phyloP scores from a whole-genome alignment of 164 flowering plant genomes.

The Macadamia tetraphylla region DNA sequence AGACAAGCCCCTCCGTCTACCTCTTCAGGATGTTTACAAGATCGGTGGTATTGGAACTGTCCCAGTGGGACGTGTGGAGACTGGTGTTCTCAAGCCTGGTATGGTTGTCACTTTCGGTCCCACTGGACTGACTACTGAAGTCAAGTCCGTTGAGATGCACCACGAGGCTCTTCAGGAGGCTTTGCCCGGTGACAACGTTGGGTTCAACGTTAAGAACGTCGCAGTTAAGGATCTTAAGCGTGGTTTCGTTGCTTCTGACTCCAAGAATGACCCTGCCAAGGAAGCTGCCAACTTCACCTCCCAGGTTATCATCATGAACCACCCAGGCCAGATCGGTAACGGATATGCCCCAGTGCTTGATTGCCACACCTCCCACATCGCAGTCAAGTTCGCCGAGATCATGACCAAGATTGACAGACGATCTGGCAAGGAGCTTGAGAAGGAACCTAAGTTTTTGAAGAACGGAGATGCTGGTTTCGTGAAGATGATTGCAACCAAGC shows the following conservation, averaged over 20 bases:
- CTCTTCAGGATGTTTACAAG: constrained; percentile 72
- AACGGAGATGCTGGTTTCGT: constrained; percentile 61
- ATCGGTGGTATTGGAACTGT: constrained; percentile 73
- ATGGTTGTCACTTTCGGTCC: constrained; percentile 73
- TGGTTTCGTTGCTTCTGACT: constrained; percentile 64
- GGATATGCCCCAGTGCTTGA: constrained; percentile 69
- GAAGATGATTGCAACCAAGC: constrained; percentile 74
- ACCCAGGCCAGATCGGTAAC: constrained; percentile 68
- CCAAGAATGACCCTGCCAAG: constrained; percentile 66
- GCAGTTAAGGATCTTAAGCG: constrained; percentile 72
- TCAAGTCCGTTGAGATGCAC: constrained; percentile 75
- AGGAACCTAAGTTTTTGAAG: constrained; percentile 62
- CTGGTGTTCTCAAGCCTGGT: constrained; percentile 60
- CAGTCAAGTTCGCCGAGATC: constrained; percentile 54
- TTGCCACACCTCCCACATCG: constrained; percentile 72
- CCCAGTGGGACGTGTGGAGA: constrained; percentile 67
- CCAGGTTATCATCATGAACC: constrained; percentile 78
- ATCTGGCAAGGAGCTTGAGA: constrained; percentile 56
- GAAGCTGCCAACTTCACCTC: constrained; percentile 67
- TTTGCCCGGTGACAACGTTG: constrained; percentile 64
- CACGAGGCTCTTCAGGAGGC: constrained; percentile 62
- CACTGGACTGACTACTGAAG: constrained; percentile 61
- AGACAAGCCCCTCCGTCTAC: constrained; percentile 73
- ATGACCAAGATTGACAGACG: constrained; percentile 54
- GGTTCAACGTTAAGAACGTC: constrained; percentile 67